Evolutionary conservation across 1,284 basidiomycete species (phyloP), one percentile per base, ranked within the genome.

Genomic region (Chondrostereum purpureum): DNA sequence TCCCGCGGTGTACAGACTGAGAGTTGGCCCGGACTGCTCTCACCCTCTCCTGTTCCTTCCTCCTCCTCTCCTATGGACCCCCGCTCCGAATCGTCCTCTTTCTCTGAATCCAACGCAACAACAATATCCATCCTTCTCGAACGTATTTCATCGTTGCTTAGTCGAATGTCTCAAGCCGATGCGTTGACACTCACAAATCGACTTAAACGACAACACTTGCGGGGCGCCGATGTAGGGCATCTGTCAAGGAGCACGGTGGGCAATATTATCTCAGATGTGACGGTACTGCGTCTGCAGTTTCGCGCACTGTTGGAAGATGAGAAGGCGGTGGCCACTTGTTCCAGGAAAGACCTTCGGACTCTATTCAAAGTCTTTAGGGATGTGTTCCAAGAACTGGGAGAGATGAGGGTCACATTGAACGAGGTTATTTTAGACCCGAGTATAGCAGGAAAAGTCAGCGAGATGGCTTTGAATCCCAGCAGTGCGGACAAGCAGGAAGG

Each of bases 361-460:
- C 65, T 99, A 27, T 79, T 98, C 68, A 92, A 88, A 55, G 66
- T 96, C 18, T 73, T 96, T 63, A 86, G 83, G 56, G 94, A 98
- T 50, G 68, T 87, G 20, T 89, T 98, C 51, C 72, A 72, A 35
- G 92, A 96, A 59, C 71, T 96, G 55, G 87, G 90, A 4, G 77
- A 86, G 53, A 70, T 98, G 52, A 82, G 93, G 36, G 77, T 83
- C 17, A 78, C 84, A 14, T 69, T 98, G 50, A 99, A 99, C 61
- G 88, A 96, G 50, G 75, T 98, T 22, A 85, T 93, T 43, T 75
- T 99, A 33, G 89, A 97, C 50, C 95, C 95, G 16, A 68, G 76
- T 2, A 68, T 83, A 17, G 93, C 92, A 3, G 58, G 66, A 3
- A 79, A 76, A 55, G 67, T 96, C 36, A 84, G 85, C 54, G 85